Evolutionary conservation across 2,329 filamentous ascomycete species (phyloP).

Genomic region (Hypomyces perniciosus): DNA sequence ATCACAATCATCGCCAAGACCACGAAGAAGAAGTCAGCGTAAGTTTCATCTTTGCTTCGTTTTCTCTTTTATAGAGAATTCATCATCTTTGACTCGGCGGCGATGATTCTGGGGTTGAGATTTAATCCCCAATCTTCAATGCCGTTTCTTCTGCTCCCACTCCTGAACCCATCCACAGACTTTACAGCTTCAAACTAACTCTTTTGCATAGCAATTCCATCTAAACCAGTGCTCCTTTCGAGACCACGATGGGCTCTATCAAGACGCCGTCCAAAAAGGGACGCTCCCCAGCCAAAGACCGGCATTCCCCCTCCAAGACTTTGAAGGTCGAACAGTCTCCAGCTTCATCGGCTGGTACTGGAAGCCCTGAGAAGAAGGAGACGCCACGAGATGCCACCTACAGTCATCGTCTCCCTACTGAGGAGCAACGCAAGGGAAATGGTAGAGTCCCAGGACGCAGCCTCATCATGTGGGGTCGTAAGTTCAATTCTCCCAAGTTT

Average conservation of each 20-base stretch:
- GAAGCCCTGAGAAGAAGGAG: background rate
- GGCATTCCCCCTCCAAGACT: conserved; percentile 11
- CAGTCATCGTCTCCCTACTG: conserved; percentile 21
- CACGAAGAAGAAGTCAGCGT: no score
- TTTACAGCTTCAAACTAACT: no score
- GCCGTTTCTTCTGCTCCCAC: no score
- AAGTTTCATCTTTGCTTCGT: no score
- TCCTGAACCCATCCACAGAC: background rate
- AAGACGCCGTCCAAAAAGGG: conserved; percentile 18
- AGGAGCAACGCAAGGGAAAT: conserved; percentile 21
- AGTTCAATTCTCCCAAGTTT: conserved; percentile 17
- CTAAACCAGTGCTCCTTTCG: background rate
- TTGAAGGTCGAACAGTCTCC: conserved; percentile 7
- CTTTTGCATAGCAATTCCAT: background rate
- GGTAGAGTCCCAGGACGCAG: conserved; percentile 30
- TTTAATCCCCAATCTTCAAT: no score
- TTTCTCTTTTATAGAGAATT: no score
- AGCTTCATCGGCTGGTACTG: background rate
- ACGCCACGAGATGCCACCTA: conserved; percentile 16
- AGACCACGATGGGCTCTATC: conserved; percentile 14
- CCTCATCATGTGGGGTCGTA: conserved; percentile 39
- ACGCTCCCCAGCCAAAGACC: conserved; percentile 11
- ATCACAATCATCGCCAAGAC: background rate
- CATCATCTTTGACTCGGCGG: no score
- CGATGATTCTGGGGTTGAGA: no score